Conservation (phyloP, 192 early-diverging fungal species). For the Ambispora gerdemannii region DNA sequence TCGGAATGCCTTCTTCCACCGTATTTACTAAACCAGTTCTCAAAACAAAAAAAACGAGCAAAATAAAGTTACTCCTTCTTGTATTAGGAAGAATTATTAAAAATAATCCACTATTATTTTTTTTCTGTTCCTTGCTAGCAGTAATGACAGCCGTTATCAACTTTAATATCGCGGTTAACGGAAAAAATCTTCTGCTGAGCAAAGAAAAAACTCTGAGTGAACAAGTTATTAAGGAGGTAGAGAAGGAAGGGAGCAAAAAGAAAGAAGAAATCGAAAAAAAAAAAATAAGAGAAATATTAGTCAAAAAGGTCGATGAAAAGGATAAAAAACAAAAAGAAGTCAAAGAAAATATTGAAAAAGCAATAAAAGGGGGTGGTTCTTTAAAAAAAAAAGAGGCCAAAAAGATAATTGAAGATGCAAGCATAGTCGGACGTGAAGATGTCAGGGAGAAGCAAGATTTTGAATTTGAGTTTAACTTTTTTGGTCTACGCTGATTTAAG, state of each 20-base stretch:
- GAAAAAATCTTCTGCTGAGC: background rate
- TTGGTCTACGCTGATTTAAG: constrained; percentile 7
- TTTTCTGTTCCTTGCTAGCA: background rate
- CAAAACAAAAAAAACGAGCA: constrained; percentile 20
- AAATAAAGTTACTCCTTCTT: background rate
- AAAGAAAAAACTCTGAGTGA: constrained; percentile 17
- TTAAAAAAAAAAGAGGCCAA: constrained; percentile 14
- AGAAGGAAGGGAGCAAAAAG: background rate
- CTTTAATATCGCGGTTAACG: background rate
- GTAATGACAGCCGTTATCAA: background rate
- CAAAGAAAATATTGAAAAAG: constrained; percentile 20
- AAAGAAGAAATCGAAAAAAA: constrained; percentile 11
- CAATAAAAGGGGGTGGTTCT: constrained; percentile 9
- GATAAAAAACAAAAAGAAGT: constrained; percentile 16
- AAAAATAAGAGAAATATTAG: constrained; percentile 16
- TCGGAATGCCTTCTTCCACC: constrained; percentile 8
- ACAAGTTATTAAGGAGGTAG: constrained; percentile 10
- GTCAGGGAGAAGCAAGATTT: background rate
- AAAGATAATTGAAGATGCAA: constrained; percentile 14
- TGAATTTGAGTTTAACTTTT: constrained; percentile 19
- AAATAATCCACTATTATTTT: constrained; percentile 9
- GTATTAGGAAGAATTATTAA: constrained; percentile 8
- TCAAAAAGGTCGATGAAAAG: background rate
- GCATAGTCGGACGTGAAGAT: background rate
- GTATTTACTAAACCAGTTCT: constrained; percentile 12